A percentile compares a stretch with the other conserved stretches of the same genome.
These are phyloP conservation scores for Fusarium abutilonis DNA, from an alignment of 2,329 filamentous ascomycete genomes.

Conservation along the genomic window DNA sequence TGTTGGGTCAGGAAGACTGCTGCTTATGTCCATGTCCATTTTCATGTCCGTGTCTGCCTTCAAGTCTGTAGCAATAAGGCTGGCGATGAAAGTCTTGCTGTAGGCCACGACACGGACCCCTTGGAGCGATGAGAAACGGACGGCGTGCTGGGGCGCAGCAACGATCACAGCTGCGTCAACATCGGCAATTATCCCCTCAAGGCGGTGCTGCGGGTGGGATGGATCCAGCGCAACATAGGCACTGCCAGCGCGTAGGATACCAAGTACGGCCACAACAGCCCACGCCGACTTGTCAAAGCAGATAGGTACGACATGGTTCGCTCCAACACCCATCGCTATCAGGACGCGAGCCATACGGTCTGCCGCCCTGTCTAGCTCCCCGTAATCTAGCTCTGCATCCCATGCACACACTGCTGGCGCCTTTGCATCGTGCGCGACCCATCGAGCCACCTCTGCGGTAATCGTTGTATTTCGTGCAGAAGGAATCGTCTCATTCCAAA, in stretches of 20 bases:
- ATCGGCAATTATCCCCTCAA: no score
- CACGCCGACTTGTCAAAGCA: not conserved
- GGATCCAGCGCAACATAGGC: not conserved
- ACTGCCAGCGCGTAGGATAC: not conserved
- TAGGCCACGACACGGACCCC: no score
- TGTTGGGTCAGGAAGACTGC: not conserved
- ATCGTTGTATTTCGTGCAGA: no score
- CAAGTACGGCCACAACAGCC: not conserved
- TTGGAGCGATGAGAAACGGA: not conserved
- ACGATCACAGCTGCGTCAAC: no score
- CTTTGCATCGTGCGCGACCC: no score
- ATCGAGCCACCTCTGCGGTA: no score
- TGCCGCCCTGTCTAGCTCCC: not conserved
- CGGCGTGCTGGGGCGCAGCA: no score
- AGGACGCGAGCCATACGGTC: not conserved
- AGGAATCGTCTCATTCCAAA: no score
- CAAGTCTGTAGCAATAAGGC: no score
- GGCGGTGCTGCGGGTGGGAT: not conserved
- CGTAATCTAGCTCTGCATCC: not conserved
- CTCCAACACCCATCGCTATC: not conserved
- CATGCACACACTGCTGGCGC: not conserved
- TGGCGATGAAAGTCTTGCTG: no score
- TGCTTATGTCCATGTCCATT: not conserved
- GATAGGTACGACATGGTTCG: not conserved
- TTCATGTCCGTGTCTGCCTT: no score